phyloP scores from a whole-genome alignment of 108 stramenopile genomes.

The Cyclotella kingstonii region DNA sequence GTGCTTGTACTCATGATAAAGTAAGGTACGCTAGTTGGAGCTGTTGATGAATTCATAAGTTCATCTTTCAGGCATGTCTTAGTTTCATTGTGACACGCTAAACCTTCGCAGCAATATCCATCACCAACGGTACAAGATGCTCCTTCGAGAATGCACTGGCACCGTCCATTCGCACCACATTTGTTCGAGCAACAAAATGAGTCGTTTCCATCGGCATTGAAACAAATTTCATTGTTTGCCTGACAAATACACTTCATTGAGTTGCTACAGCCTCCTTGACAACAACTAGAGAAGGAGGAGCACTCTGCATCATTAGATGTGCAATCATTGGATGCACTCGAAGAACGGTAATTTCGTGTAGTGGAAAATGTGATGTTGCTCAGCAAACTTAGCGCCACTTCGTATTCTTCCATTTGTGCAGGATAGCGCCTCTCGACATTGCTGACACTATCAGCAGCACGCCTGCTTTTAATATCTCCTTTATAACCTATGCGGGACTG shows the following conservation, averaged over 20 bases:
- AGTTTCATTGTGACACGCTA: not conserved
- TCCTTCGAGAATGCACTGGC: not conserved
- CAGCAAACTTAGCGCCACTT: not conserved
- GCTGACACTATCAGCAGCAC: too few species aligned
- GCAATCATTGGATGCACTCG: not conserved
- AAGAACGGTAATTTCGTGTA: not conserved
- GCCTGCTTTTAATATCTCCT: too few species aligned
- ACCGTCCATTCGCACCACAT: constrained; percentile 1
- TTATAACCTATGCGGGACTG: too few species aligned
- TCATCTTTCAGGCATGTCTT: not conserved
- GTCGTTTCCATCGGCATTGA: not conserved
- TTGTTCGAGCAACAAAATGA: not conserved
- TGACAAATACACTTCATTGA: not conserved
- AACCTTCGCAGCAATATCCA: constrained; percentile 2
- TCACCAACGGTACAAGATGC: constrained; percentile 1
- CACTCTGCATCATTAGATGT: not conserved
- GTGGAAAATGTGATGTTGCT: not conserved
- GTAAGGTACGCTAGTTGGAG: not conserved
- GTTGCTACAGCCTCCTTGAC: constrained; percentile 6
- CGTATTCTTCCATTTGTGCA: constrained; percentile 3
- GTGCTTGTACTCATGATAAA: too few species aligned
- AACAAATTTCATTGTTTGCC: not conserved
- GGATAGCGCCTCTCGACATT: not conserved
- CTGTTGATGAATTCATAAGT: too few species aligned
- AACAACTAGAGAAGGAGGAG: not conserved